Percentiles rank a stretch among this genome's conserved stretches.
phyloP scores from a whole-genome alignment of 257 asterid genomes.

The Nicotiana attenuata region DNA sequence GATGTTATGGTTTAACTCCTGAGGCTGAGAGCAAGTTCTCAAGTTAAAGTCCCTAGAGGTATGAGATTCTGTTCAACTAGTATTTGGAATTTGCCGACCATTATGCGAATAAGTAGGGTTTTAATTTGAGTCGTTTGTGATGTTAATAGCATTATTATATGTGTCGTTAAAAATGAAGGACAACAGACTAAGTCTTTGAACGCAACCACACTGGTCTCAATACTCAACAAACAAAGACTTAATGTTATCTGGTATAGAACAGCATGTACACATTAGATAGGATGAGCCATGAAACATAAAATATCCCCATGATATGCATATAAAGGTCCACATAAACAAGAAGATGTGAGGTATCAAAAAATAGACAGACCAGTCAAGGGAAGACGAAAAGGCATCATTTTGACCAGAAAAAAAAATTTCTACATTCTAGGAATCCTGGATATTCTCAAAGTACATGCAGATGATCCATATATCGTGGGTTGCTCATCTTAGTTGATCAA shows the following conservation, averaged over 20 bases:
- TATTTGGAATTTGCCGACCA: neutral
- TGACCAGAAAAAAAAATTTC: neutral
- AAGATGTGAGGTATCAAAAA: neutral
- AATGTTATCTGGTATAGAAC: too few species aligned
- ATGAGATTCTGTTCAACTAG: neutral
- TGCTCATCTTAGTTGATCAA: neutral
- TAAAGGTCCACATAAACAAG: too few species aligned
- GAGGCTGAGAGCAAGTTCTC: neutral
- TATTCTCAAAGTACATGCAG: neutral
- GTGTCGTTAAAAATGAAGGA: neutral
- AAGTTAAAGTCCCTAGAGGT: neutral
- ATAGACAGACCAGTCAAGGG: neutral
- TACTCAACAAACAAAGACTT: neutral
- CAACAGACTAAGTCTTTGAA: neutral
- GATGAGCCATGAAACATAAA: neutral
- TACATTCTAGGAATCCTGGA: neutral
- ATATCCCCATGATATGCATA: neutral
- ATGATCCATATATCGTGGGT: neutral
- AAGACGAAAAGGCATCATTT: neutral
- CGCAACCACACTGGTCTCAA: neutral
- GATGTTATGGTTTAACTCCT: neutral
- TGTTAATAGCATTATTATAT: neutral
- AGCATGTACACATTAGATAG: too few species aligned
- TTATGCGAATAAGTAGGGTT: neutral
- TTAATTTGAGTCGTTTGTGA: neutral